These are phyloP conservation scores for Auriculariales sp. DNA, from an alignment of 768 basidiomycete species.

Conservation along the genomic window DNA sequence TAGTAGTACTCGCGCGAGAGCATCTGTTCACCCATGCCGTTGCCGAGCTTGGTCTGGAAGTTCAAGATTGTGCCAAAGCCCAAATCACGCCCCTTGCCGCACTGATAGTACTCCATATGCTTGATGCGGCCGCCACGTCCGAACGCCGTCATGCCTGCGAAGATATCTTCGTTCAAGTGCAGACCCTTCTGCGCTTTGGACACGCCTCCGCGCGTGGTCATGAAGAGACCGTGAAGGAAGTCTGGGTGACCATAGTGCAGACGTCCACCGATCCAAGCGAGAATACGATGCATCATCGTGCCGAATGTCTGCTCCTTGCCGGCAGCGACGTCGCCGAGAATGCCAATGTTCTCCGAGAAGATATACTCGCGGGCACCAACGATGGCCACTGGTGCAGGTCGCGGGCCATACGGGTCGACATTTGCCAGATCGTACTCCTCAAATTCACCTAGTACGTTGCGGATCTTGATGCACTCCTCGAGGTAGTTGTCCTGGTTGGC, in stretches of 20 bases:
- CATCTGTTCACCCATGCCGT: slow-evolving; percentile 99
- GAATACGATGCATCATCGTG: slow-evolving; percentile 87
- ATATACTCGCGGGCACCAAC: slow-evolving; percentile 98
- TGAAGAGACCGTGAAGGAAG: slow-evolving; percentile 95
- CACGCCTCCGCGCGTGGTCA: slow-evolving; percentile 96
- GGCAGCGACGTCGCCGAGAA: slow-evolving; percentile 95
- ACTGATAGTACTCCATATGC: slow-evolving; percentile 99
- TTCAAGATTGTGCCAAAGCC: slow-evolving; percentile 98
- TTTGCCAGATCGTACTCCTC: slow-evolving; percentile 84
- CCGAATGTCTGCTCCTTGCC: slow-evolving; percentile 99
- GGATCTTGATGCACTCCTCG: slow-evolving; percentile 97
- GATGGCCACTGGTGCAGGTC: slow-evolving; percentile 85
- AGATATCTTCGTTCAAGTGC: slow-evolving; percentile 98
- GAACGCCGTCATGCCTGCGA: slow-evolving; percentile 98
- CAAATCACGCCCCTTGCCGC: slow-evolving; percentile 97
- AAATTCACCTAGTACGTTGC: slow-evolving; percentile 94
- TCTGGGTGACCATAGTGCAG: slow-evolving; percentile 98
- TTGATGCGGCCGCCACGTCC: slow-evolving; percentile 98
- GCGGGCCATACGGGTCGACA: slow-evolving; percentile 90
- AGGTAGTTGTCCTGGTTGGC: slow-evolving; percentile 99
- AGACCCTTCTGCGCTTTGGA: slow-evolving; percentile 98
- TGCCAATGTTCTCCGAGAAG: slow-evolving; percentile 99
- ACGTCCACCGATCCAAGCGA: slow-evolving; percentile 97
- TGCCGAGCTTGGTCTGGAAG: slow-evolving; percentile 99
- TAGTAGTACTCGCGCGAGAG: slow-evolving; percentile 99